These are phyloP conservation scores for Pyrenula aspistea DNA, from an alignment of 495 filamentous ascomycete genomes.

Conservation along the genomic window DNA sequence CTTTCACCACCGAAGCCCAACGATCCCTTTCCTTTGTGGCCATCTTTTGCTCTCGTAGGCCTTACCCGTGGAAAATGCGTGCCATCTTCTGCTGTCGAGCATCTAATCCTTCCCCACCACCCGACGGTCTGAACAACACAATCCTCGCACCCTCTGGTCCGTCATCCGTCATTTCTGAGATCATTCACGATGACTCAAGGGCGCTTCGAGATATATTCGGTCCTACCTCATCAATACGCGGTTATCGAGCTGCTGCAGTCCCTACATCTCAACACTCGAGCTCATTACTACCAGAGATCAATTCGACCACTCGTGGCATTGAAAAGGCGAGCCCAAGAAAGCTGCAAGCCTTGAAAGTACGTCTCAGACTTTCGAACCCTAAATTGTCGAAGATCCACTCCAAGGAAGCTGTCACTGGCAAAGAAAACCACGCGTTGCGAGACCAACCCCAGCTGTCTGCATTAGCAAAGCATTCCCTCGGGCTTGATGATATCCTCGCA, in stretches of 20 bases:
- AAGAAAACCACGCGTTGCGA: conserved; percentile 8
- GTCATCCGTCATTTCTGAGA: neutral
- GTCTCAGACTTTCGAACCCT: conserved; percentile 6
- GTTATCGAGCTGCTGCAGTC: neutral
- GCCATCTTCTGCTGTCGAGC: neutral
- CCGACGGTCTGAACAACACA: neutral
- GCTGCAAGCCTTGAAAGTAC: conserved; percentile 2
- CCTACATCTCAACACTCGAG: neutral
- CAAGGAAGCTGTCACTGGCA: conserved; percentile 25
- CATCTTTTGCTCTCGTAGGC: neutral
- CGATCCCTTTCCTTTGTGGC: neutral
- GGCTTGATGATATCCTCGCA: conserved; percentile 10
- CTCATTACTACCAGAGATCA: neutral
- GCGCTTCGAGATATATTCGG: neutral
- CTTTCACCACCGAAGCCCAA: neutral
- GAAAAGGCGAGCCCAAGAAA: conserved; percentile 1
- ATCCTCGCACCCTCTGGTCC: neutral
- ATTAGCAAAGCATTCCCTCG: conserved; percentile 1
- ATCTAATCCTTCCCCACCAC: neutral
- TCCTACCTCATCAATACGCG: neutral
- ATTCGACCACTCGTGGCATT: neutral
- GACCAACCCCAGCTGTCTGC: conserved; percentile 4
- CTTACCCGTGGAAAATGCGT: neutral
- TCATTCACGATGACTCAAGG: neutral
- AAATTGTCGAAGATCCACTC: conserved; percentile 19